Evolutionary conservation across 2,329 filamentous ascomycete genomes (phyloP).

Genomic region (Stagonosporopsis chrysanthemi): DNA sequence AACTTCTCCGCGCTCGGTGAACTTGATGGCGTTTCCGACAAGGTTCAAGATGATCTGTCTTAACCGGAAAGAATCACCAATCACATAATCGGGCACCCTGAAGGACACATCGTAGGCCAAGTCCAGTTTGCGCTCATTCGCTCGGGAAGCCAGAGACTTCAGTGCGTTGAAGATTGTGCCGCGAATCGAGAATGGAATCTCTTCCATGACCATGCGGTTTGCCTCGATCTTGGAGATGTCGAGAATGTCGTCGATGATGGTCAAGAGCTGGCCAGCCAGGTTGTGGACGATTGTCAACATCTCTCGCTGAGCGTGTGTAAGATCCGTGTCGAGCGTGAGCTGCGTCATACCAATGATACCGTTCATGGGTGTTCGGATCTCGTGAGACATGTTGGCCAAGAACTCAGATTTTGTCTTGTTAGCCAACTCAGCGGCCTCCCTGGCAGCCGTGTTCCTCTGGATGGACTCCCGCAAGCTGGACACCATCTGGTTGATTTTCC

Average conservation of each 20-base stretch:
- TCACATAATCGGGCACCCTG: slow-evolving; percentile 91
- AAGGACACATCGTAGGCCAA: slow-evolving; percentile 93
- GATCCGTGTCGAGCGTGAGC: slow-evolving; percentile 88
- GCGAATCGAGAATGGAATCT: slow-evolving; percentile 93
- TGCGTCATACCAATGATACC: slow-evolving; percentile 99
- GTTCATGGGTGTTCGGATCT: slow-evolving; percentile 97
- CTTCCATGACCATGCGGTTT: slow-evolving; percentile 96
- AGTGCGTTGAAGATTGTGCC: slow-evolving; percentile 96
- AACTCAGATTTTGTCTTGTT: slow-evolving; percentile 99
- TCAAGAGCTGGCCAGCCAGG: slow-evolving; percentile 91
- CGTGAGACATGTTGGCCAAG: slow-evolving; percentile 98
- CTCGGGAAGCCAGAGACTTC: slow-evolving; percentile 96
- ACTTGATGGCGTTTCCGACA: slow-evolving; percentile 98
- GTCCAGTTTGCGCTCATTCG: slow-evolving; percentile 93
- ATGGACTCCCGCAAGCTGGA: slow-evolving; percentile 95
- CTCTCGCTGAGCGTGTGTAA: slow-evolving; percentile 94
- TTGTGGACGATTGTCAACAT: slow-evolving; percentile 99
- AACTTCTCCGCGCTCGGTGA: slow-evolving; percentile 95
- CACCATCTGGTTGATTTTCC: slow-evolving; percentile 99
- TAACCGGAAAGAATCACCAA: slow-evolving; percentile 94
- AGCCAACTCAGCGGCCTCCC: slow-evolving; percentile 93
- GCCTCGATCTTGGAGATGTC: slow-evolving; percentile 85
- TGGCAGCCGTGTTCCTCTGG: slow-evolving; percentile 92
- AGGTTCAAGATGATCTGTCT: slow-evolving; percentile 97
- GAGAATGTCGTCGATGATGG: slow-evolving; percentile 86